Conservation (phyloP, 495 filamentous ascomycete species). For the Aspergillus saccharolyticus region DNA sequence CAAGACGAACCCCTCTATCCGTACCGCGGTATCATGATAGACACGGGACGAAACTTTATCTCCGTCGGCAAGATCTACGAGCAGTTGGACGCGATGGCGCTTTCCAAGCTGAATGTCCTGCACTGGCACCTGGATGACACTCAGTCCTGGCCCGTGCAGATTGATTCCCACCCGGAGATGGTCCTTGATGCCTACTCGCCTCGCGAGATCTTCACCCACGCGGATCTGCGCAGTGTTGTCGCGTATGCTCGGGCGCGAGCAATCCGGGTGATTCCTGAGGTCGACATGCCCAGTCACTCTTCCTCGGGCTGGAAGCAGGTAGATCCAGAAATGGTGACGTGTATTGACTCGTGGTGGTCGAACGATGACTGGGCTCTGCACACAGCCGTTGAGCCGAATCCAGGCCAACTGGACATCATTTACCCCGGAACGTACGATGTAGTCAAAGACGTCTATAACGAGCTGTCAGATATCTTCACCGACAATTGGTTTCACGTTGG, state of each 20-base stretch:
- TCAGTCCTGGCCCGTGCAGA: conserved; percentile 49
- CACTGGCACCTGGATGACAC: conserved; percentile 50
- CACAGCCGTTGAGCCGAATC: conserved; percentile 53
- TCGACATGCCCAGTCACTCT: conserved; percentile 51
- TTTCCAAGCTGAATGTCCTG: conserved; percentile 49
- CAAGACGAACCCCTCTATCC: conserved; percentile 45
- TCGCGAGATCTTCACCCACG: conserved; percentile 37
- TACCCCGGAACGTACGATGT: conserved; percentile 51
- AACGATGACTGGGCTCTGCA: conserved; percentile 48
- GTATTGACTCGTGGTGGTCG: conserved; percentile 52
- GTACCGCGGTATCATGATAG: conserved; percentile 48
- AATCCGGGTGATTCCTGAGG: conserved; percentile 46
- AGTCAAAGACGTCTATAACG: conserved; percentile 47
- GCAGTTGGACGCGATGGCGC: conserved; percentile 48
- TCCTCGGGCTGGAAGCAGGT: conserved; percentile 51
- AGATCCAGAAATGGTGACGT: conserved; percentile 47
- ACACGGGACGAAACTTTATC: conserved; percentile 49
- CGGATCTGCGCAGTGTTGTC: conserved; percentile 39
- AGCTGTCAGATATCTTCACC: conserved; percentile 46
- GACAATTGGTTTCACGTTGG: conserved; percentile 55
- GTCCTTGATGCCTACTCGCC: conserved; percentile 49
- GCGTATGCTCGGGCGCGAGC: conserved; percentile 43
- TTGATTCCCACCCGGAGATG: conserved; percentile 48
- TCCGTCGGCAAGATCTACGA: conserved; percentile 43
- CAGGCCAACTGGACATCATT: conserved; percentile 53